Evolutionary conservation across 352 stramenopile species (phyloP), one percentile per base, ranked within the genome.

Genomic region (Phytophthora pluvialis): DNA sequence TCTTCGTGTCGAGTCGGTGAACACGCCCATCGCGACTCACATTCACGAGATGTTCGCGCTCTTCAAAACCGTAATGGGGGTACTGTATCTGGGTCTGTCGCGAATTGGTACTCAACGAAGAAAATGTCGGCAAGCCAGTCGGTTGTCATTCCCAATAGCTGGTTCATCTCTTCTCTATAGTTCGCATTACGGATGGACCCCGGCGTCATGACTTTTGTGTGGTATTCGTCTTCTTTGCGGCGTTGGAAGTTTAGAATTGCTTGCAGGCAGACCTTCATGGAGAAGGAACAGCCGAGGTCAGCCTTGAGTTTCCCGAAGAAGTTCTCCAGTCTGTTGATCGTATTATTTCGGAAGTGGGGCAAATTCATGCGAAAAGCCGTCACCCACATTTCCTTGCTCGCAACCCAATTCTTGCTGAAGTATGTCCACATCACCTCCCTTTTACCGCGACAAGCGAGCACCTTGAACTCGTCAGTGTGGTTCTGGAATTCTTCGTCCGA

Each of bases 341-440:
- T 55, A 35, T 63, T 63, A 21, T 63, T 63, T 11, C 25, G 7
- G n/a, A 63, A 55, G n/a, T 55, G 33, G n/a, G 44, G 44, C 6
- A 63, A 12, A 10, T 48, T 13, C 31, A 62, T 46, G 5, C 54
- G 43, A 11, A 26, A 42, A 10, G 7, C 16, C 4, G 35, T 32
- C 1, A 55, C 44, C 55, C 32, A 63, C 33, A 63, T 55, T 7
- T 55, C 26, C 11, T 55, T 49, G 5, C 21, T 21, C 21, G 21
- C 21, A 21, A 21, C 2, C 21, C 21, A 21, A 21, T 21, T 21
- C 21, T 21, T 21, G 21, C 21, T 21, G 21, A 21, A 21, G 21
- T 21, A 21, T 21, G 21, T 21, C 21, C 21, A 21, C 21, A 21
- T 21, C 21, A 2, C 21, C 21, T 21, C 21, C 21, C 21, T 1